Percentiles rank a stretch among this genome's conserved stretches.
These are phyloP conservation scores for Quercus engelmannii DNA, from an alignment of 306 rosid genomes.

Conservation along the genomic window DNA sequence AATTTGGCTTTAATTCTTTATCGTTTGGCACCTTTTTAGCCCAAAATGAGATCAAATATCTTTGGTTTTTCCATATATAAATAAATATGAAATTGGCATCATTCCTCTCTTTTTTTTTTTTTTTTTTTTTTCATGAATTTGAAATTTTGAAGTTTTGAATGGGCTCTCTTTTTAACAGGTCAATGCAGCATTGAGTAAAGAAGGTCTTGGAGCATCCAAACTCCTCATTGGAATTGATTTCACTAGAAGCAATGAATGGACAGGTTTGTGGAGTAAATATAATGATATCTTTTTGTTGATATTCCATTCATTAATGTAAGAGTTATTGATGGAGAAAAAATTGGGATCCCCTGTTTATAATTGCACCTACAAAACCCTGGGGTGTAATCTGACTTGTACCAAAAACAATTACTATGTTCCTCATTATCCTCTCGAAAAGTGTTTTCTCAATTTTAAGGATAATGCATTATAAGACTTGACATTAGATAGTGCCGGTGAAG, in stretches of 20 bases:
- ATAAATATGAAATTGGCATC: no score
- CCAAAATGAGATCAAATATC: no score
- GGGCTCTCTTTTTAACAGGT: constrained; percentile 43
- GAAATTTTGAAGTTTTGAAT: neutral
- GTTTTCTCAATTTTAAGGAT: no score
- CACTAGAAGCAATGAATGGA: constrained; percentile 95
- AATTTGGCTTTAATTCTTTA: no score
- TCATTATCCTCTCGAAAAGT: neutral
- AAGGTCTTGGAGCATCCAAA: constrained; percentile 80
- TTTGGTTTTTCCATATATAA: no score
- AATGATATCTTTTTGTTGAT: neutral
- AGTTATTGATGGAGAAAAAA: neutral
- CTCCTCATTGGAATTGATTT: constrained; percentile 88
- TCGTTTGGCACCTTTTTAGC: no score
- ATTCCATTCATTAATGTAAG: neutral
- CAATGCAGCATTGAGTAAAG: constrained; percentile 57
- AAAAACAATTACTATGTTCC: neutral
- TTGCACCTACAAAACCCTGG: neutral
- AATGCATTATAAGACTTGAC: neutral
- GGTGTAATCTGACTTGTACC: neutral
- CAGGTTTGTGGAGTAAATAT: constrained; percentile 49
- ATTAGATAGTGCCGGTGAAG: neutral
- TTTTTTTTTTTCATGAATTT: neutral
- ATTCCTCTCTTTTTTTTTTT: no score
- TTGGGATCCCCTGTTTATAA: neutral